Evolutionary conservation across 1,284 basidiomycete species (phyloP).

Genomic region (Ustanciosporium gigantosporum): DNA sequence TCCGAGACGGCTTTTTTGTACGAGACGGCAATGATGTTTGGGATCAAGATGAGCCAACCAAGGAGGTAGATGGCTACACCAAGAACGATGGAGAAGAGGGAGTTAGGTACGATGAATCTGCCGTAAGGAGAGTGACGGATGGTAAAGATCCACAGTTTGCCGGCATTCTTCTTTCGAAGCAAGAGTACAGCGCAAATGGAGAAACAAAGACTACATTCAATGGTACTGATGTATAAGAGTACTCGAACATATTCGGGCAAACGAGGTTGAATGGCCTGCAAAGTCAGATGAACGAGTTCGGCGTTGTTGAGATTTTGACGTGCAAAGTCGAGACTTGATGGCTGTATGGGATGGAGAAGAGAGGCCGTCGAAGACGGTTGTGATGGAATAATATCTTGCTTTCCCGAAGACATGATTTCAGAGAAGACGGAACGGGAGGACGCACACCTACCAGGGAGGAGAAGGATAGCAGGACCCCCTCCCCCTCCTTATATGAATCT

Average conservation of each 20-base stretch:
- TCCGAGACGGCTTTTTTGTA: not conserved
- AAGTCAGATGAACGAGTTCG: not conserved
- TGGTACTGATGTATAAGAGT: constrained; percentile 8
- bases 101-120: constrained; percentile 12
- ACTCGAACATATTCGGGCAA: not conserved
- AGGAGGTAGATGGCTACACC: constrained; percentile 7
- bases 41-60: constrained; percentile 1
- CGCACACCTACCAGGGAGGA: not conserved
- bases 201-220: constrained; percentile 10
- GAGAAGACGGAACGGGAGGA: not conserved
- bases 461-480: too few relatives aligned
- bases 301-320: constrained; percentile 1
- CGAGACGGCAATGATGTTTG: constrained; percentile 1
- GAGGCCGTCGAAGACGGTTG: too few relatives aligned
- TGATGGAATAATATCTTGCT: not conserved
- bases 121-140: constrained; percentile 6
- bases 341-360: not conserved
- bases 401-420: not conserved
- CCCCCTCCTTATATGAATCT: too few relatives aligned
- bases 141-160: constrained; percentile 17
- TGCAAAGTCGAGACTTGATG: constrained; percentile 5
- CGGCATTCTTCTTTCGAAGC: constrained; percentile 8
- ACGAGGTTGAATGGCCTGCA: not conserved
- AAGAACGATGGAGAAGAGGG: constrained; percentile 9
- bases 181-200: constrained; percentile 15